These are phyloP conservation scores for Psilocybe azurescens DNA, from an alignment of 768 basidiomycete genomes.

Conservation along the genomic window DNA sequence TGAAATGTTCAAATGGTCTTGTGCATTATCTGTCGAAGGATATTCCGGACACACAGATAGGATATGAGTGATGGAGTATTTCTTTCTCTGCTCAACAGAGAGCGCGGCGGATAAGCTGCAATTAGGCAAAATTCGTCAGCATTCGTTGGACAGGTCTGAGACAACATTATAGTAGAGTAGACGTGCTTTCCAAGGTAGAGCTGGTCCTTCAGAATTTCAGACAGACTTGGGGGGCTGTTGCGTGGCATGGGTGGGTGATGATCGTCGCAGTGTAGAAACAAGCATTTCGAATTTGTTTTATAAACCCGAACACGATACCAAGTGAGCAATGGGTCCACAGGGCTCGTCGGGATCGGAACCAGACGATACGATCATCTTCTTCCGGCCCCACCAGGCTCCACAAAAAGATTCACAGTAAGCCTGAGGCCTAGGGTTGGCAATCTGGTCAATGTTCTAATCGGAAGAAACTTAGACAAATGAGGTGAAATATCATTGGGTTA, in stretches of 20 bases:
- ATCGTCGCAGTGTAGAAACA: not conserved
- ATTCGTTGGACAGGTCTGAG: not conserved
- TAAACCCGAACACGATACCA: not conserved
- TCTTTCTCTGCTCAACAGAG: constrained; percentile 32
- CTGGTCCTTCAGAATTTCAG: constrained; percentile 42
- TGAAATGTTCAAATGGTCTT: constrained; percentile 44
- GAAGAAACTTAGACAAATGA: too few relatives aligned
- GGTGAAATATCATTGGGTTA: too few relatives aligned
- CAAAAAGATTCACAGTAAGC: not conserved
- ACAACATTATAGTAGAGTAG: not conserved
- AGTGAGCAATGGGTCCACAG: not conserved
- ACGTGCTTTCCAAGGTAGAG: constrained; percentile 51
- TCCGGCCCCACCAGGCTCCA: not conserved
- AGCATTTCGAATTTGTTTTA: not conserved
- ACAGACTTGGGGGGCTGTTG: constrained; percentile 28
- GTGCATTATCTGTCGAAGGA: constrained; percentile 42
- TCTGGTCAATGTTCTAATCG: too few relatives aligned
- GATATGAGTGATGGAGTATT: constrained; percentile 54
- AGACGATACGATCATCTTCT: not conserved
- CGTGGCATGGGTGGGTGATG: not conserved
- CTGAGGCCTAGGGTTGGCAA: too few relatives aligned
- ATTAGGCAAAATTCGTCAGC: not conserved
- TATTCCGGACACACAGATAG: constrained; percentile 65
- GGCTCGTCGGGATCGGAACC: not conserved
- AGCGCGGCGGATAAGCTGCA: constrained; percentile 42